These are phyloP conservation scores for Colletotrichum nymphaeae DNA, from an alignment of 2,329 filamentous ascomycete species.

Conservation along the genomic window DNA sequence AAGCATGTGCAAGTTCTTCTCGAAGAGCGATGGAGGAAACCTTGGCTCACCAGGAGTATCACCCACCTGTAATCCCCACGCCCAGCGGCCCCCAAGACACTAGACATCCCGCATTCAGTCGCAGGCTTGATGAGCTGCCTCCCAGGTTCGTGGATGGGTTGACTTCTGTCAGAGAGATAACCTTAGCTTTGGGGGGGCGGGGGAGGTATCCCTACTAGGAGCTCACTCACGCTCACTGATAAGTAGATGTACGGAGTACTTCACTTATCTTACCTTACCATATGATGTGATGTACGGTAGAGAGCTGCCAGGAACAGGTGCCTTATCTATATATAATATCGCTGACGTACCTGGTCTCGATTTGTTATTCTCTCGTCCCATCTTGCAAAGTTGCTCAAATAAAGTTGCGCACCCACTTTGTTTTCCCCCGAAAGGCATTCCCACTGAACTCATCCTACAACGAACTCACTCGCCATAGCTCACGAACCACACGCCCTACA, in stretches of 20 bases:
- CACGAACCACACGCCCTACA: not conserved
- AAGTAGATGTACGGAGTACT: slow-evolving; percentile 9
- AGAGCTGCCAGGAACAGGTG: slow-evolving; percentile 22
- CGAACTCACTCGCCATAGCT: not conserved
- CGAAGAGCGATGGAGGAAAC: not conserved
- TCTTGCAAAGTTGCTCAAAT: slow-evolving; percentile 13
- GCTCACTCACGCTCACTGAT: slow-evolving; percentile 16
- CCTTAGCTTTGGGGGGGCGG: slow-evolving; percentile 14
- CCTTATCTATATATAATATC: slow-evolving; percentile 32
- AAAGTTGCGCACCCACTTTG: not conserved
- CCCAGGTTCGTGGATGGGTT: slow-evolving; percentile 3
- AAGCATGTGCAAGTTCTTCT: not conserved
- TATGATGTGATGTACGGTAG: slow-evolving; percentile 30
- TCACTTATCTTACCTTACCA: slow-evolving; percentile 24
- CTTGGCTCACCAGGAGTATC: not conserved
- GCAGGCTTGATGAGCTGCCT: not conserved
- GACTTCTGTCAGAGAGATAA: slow-evolving; percentile 8
- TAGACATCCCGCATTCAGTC: slow-evolving; percentile 24
- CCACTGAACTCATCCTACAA: not conserved
- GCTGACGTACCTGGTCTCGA: slow-evolving; percentile 31
- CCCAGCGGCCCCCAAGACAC: slow-evolving; percentile 21
- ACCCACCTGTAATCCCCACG: slow-evolving; percentile 1
- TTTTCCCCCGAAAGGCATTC: not conserved
- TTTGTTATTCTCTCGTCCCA: not conserved
- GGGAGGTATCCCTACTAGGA: not conserved